Percentiles rank a stretch among this genome's conserved stretches.
Evolutionary conservation across 257 asterid species (phyloP).

Genomic region (Linaria vulgaris): DNA sequence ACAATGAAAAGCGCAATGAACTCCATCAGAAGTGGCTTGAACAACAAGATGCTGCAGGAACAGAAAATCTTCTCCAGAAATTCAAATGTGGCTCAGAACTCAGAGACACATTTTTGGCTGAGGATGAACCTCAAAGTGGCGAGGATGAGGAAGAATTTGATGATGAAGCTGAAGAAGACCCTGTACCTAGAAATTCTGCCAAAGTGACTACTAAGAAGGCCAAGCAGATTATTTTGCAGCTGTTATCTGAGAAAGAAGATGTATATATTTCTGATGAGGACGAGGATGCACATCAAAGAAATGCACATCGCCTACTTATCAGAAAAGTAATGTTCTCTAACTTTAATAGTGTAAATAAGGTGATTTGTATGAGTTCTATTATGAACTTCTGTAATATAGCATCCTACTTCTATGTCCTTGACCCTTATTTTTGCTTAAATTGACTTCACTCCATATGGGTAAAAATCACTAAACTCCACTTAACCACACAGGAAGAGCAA

Average conservation of each 20-base stretch:
- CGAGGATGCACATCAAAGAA: constrained; percentile 47
- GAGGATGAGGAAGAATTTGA: constrained; percentile 53
- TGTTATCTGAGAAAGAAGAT: constrained; percentile 76
- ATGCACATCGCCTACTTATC: constrained; percentile 48
- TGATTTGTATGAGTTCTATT: constrained; percentile 5
- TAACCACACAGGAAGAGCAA: constrained; percentile 59
- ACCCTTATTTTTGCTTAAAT: neutral
- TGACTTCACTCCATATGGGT: constrained; percentile 15
- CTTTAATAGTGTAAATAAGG: neutral
- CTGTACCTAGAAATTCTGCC: constrained; percentile 37
- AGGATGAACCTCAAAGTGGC: constrained; percentile 46
- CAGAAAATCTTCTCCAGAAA: constrained; percentile 77
- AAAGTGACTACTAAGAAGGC: constrained; percentile 55
- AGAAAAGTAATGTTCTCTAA: constrained; percentile 52
- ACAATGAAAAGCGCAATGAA: constrained; percentile 69
- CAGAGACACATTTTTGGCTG: constrained; percentile 42
- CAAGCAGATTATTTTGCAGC: constrained; percentile 66
- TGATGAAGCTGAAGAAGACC: constrained; percentile 42
- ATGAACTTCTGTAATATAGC: neutral
- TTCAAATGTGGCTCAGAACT: constrained; percentile 54
- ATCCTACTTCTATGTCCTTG: neutral
- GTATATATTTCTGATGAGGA: constrained; percentile 79
- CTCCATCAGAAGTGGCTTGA: constrained; percentile 98
- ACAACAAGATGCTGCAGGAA: constrained; percentile 96
- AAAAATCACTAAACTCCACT: constrained; percentile 7